Percentiles rank a stretch among this genome's conserved stretches.
phyloP scores from a whole-genome alignment of 106 monocot species.

The Hemerocallis citrina region DNA sequence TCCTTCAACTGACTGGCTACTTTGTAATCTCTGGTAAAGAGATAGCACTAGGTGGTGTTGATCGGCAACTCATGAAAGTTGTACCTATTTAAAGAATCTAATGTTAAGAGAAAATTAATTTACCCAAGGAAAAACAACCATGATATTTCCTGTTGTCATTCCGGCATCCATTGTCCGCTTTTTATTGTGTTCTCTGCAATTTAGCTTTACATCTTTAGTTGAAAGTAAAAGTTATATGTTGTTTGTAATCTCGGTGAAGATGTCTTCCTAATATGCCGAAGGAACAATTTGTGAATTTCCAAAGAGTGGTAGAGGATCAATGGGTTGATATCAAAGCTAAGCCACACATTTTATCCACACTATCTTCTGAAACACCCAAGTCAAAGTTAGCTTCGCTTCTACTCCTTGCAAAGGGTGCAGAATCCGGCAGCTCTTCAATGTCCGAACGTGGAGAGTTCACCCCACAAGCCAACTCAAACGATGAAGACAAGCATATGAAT shows the following conservation, averaged over 20 bases:
- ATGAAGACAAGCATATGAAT: slow-evolving; percentile 7
- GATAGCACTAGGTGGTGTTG: too few relatives aligned
- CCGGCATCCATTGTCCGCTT: not conserved
- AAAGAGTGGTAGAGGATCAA: slow-evolving; percentile 56
- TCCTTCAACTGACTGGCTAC: too few relatives aligned
- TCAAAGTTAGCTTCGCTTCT: too few relatives aligned
- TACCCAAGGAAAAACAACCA: too few relatives aligned
- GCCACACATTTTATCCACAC: slow-evolving; percentile 29
- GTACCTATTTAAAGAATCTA: too few relatives aligned
- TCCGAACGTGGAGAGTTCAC: too few relatives aligned
- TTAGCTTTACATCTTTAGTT: not conserved
- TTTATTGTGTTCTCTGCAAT: not conserved
- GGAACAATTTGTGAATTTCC: slow-evolving; percentile 50
- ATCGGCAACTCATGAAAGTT: too few relatives aligned
- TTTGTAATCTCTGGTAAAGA: too few relatives aligned
- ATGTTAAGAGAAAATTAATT: too few relatives aligned
- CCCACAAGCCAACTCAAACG: slow-evolving; percentile 8
- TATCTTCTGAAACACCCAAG: slow-evolving; percentile 17
- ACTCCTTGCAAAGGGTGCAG: too few relatives aligned
- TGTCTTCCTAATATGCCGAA: slow-evolving; percentile 33
- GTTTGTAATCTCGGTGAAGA: slow-evolving; percentile 51
- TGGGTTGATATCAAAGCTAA: slow-evolving; percentile 58
- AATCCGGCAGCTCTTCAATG: too few relatives aligned
- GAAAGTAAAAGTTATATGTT: not conserved
- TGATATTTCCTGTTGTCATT: too few relatives aligned